Base-by-base conservation (phyloP, 1,284 basidiomycete genomes). In the Ceratobasidium sp. region DNA sequence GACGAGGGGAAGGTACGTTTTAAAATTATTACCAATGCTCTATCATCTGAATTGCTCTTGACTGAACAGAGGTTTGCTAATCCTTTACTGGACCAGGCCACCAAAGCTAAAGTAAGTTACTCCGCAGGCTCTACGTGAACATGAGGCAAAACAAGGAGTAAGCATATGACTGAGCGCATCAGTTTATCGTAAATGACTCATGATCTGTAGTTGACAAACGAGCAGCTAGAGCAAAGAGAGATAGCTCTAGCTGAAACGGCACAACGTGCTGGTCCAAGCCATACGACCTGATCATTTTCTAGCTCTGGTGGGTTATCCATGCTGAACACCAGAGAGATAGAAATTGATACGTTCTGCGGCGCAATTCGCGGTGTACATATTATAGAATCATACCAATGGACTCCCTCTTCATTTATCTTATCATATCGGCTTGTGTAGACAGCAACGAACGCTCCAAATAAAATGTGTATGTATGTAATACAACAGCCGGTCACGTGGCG, bases 91-190 rank as follows among this genome's bases (percentile, higher is more conserved):
- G 17, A 6, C 8, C 26, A 65, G 4, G 10, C 15, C 42, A 45
- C 42, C 20, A 45, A 39, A 60, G n/a, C n/a, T 58, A n/a, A 35
- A 39, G n/a, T 39, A 6, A 37, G 10, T 20, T 39, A 6, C 49
- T 17, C 45, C 6, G 10, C 42, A 73, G 68, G 68, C 68, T 31
- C 23, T 73, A 42, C 54, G 56, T 31, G 68, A 73, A 49, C 68
- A 73, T 26, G 68, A 73, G 51, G 68, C 56, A 20, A 73, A 73
- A 61, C 54, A 60, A 61, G 56, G 56, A 20, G 68, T 61, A 58
- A 20, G 67, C 17, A 2, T 20, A 11, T 53, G 26, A 2, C n/a
- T 23, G 20, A 47, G 15, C 5, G 11, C 23, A 13, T 39, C 17
- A 28, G 11, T 58, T n/a, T 63, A 37, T 10, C 7, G 17, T 3